phyloP scores from a whole-genome alignment of 2,329 filamentous ascomycete species.

The Hirsutella minnesotensis region DNA sequence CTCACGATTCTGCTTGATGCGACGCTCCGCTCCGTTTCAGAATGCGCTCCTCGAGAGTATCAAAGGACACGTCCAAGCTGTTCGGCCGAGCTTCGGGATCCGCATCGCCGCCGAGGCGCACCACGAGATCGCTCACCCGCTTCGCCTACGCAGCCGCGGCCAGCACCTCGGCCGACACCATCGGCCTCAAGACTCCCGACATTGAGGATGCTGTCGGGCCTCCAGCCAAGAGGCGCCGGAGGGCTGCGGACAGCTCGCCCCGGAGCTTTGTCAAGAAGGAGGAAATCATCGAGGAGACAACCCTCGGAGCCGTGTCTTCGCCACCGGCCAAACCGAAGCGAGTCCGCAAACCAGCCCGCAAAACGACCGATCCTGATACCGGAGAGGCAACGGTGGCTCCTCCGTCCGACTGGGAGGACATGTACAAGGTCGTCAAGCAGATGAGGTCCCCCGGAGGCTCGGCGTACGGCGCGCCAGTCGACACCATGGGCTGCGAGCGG shows the following conservation, averaged over 20 bases:
- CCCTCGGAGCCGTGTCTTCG: conserved; percentile 10
- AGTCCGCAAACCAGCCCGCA: conserved; percentile 35
- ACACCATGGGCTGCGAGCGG: conserved; percentile 92
- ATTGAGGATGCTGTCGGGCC: conserved; percentile 44
- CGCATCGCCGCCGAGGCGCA: conserved; percentile 26
- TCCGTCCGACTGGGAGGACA: conserved; percentile 70
- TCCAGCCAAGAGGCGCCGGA: conserved; percentile 17
- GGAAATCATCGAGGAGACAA: conserved; percentile 23
- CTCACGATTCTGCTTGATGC: no score
- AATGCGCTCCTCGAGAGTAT: conserved; percentile 48
- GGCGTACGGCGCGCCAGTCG: conserved; percentile 70
- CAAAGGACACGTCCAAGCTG: conserved; percentile 46
- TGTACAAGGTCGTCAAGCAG: conserved; percentile 64
- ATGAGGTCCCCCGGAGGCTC: conserved; percentile 53
- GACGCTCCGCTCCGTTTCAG: no score
- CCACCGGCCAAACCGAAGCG: conserved; percentile 12
- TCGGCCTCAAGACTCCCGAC: conserved; percentile 20
- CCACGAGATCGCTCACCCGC: conserved; percentile 37
- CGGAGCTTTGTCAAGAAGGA: conserved; percentile 21
- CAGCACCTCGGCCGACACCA: conserved; percentile 5
- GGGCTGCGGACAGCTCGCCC: conserved; percentile 9
- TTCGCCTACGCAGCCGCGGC: conserved; percentile 26
- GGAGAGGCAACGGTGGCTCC: conserved; percentile 34
- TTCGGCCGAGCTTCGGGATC: conserved; percentile 24
- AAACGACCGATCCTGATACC: conserved; percentile 26